phyloP scores from a whole-genome alignment of 1,139 yeast genomes.

The Pichia sp. region DNA sequence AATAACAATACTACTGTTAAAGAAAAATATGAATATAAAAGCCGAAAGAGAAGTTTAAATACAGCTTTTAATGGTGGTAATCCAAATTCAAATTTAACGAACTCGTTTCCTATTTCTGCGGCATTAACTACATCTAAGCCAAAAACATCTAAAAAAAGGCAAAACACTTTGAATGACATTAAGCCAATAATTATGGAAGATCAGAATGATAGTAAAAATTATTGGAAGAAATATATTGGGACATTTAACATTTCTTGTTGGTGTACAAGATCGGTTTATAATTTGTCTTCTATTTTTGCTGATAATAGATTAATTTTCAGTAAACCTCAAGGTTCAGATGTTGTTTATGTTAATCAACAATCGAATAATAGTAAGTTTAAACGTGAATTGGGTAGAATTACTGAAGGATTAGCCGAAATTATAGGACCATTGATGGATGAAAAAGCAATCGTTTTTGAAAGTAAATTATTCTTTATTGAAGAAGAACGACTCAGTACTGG shows the following conservation, averaged over 20 bases:
- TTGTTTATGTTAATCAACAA: conserved; percentile 23
- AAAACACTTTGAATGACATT: neutral
- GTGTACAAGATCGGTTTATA: conserved; percentile 72
- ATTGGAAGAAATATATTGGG: conserved; percentile 47
- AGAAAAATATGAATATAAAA: conserved; percentile 8
- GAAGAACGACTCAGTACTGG: conserved; percentile 61
- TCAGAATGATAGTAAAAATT: neutral
- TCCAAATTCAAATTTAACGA: no score
- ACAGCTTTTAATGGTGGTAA: neutral
- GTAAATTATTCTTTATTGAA: conserved; percentile 51
- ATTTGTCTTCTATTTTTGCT: conserved; percentile 36
- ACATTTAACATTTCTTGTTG: conserved; percentile 68
- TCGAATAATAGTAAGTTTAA: conserved; percentile 9
- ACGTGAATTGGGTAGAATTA: conserved; percentile 70
- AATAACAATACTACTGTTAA: neutral
- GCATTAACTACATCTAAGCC: no score
- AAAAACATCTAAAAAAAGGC: neutral
- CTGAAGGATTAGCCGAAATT: conserved; percentile 65
- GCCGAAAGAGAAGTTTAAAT: conserved; percentile 8
- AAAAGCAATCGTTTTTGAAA: conserved; percentile 49
- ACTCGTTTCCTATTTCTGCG: no score
- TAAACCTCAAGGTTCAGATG: conserved; percentile 21
- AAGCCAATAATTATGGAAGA: neutral
- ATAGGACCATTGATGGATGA: conserved; percentile 61
- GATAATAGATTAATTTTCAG: conserved; percentile 40